Evolutionary conservation across 1,284 basidiomycete species (phyloP).

Genomic region (Takashimella koratensis): DNA sequence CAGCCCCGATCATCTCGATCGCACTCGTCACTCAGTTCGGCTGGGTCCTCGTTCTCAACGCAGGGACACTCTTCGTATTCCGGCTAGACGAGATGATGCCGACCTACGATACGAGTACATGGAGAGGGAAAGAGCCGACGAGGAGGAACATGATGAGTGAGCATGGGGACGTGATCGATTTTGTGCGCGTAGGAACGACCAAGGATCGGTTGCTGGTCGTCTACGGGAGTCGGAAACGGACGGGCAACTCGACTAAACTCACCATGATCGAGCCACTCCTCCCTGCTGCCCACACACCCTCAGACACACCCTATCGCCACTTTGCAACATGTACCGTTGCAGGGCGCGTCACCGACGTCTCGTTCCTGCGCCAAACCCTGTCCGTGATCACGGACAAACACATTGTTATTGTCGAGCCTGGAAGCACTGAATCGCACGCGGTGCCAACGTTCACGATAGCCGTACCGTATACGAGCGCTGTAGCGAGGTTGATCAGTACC

Average conservation of each 20-base stretch:
- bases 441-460: constrained; percentile 26
- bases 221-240: constrained; percentile 19
- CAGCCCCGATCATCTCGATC: constrained; percentile 20
- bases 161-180: constrained; percentile 21
- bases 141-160: constrained; percentile 21
- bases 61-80: constrained; percentile 25
- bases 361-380: constrained; percentile 38
- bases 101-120: constrained; percentile 29
- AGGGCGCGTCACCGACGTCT: constrained; percentile 30
- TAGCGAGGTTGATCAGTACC: constrained; percentile 15
- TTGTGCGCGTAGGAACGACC: constrained; percentile 26
- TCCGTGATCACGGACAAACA: constrained; percentile 31
- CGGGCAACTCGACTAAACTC: constrained; percentile 21
- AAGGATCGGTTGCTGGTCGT: constrained; percentile 30
- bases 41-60: constrained; percentile 27
- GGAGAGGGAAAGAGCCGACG: constrained; percentile 15
- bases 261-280: constrained; percentile 30
- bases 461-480: constrained; percentile 8
- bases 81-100: constrained; percentile 29
- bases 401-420: constrained; percentile 36
- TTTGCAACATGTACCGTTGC: constrained; percentile 26
- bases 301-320: constrained; percentile 16
- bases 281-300: background rate
- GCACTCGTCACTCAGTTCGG: constrained; percentile 30
- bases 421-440: constrained; percentile 24